Evolutionary conservation across 1,284 basidiomycete species (phyloP), one percentile per base, ranked within the genome.

Genomic region (Cryptococcus sp.): DNA sequence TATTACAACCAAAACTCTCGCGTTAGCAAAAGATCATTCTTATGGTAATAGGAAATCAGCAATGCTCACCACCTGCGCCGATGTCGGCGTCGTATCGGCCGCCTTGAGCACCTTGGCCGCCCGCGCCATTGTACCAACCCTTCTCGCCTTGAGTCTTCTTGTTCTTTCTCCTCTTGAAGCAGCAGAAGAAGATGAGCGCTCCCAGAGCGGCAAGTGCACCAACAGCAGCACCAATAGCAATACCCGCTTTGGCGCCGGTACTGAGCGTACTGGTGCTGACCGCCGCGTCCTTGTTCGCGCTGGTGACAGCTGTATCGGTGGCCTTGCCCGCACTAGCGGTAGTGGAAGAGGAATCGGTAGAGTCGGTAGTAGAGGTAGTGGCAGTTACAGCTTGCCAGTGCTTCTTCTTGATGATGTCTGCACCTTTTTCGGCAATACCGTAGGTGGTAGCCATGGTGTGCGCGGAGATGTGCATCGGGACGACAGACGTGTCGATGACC

Each of bases 371-470:
- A 31, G 58, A 53, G 8, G 58, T 57, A 13, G 57, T 56, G 25
- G 42, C 47, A 10, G 56, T 59, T 20, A 53, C 39, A 1, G 60
- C 60, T 35, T 25, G 42, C 61, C 59, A 61, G 59, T 69, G 68
- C 70, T 69, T 77, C 44, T 65, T 50, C 71, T 84, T 83, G 72
- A 89, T 85, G 56, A 89, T 80, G 47, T 82, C 82, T 5, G 86
- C 82, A 0, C 84, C 87, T 72, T 84, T 84, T 76, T 90, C 87
- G 5, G 87, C 87, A 48, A 89, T 78, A 27, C 86, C 89, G 70
- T 88, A 91, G 2, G 84, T 83, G 4, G 85, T 62, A 7, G 72
- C 74, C 78, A 80, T 80, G 47, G 75, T 62, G 60, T 80, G 79
- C 5, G 78, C 75, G 6, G 78, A 76, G 38, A 80, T 59, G 10